phyloP scores from a whole-genome alignment of 2,329 filamentous ascomycete genomes.

The Beauveria sp. region DNA sequence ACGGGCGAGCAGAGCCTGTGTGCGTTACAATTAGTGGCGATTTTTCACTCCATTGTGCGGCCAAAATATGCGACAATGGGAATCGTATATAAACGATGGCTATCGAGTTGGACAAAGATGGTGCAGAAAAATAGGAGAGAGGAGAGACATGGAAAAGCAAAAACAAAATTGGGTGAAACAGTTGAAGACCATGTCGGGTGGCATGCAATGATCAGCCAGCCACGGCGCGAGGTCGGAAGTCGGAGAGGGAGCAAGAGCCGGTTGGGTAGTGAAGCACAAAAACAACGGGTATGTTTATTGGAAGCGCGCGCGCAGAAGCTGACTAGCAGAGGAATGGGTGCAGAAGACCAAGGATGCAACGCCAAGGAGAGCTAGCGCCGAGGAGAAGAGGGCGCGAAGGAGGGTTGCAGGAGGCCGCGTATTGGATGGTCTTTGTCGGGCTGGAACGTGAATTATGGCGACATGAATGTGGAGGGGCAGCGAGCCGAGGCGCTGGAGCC shows the following conservation, averaged over 20 bases:
- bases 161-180: constrained; percentile 8
- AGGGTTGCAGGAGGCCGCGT: not conserved
- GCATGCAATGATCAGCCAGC: not conserved
- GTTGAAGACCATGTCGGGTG: not conserved
- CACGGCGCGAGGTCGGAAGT: not conserved
- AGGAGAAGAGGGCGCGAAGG: not conserved
- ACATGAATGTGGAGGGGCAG: not conserved
- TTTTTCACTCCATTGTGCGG: constrained; percentile 2
- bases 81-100: not conserved
- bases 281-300: not conserved
- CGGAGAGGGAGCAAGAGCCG: not conserved
- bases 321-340: not conserved
- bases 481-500: not conserved
- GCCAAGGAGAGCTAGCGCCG: not conserved
- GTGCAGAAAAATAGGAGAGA: constrained; percentile 3
- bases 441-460: constrained; percentile 8
- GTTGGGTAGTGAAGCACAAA: not conserved
- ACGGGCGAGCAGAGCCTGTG: constrained; percentile 81
- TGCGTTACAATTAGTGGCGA: constrained; percentile 42
- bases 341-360: not conserved
- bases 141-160: constrained; percentile 14
- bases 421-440: not conserved
- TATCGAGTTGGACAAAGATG: not conserved
- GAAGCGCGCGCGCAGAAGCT: not conserved
- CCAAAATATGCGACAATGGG: not conserved